Percentiles rank a stretch among this genome's conserved stretches.
Evolutionary conservation across 1,284 basidiomycete genomes (phyloP).

Genomic region (Melampsora americana): DNA sequence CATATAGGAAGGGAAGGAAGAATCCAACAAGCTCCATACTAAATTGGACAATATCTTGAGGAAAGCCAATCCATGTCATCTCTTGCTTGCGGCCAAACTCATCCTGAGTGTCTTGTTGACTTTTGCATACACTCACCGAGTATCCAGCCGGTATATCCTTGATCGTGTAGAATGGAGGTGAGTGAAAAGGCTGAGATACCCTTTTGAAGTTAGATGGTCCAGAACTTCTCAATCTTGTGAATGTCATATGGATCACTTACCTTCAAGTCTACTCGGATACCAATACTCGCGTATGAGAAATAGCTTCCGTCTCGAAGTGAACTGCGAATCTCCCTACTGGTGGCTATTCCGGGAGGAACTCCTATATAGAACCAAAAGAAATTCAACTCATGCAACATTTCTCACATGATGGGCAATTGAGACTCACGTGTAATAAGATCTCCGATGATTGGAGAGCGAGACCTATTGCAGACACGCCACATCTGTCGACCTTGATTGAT

Average conservation of each 20-base stretch:
- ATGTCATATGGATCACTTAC: conserved; percentile 8
- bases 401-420: too few species aligned
- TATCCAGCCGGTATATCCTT: conserved; percentile 21
- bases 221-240: too few species aligned
- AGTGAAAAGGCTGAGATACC: background rate
- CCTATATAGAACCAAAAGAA: background rate
- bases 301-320: too few species aligned
- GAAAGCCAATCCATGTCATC: conserved; percentile 10
- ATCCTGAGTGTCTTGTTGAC: conserved; percentile 20
- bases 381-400: too few species aligned
- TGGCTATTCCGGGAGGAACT: conserved; percentile 20
- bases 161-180: conserved; percentile 29
- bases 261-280: conserved; percentile 1
- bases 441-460: conserved; percentile 7
- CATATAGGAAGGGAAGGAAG: conserved; percentile 22
- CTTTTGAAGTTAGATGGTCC: background rate
- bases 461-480: conserved; percentile 14
- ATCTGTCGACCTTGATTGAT: conserved; percentile 11
- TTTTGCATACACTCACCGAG: conserved; percentile 21
- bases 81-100: conserved; percentile 20
- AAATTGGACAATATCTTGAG: conserved; percentile 27
- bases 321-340: background rate
- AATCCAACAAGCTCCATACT: conserved; percentile 10
- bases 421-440: conserved; percentile 21
- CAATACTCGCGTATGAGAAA: conserved; percentile 22